Percentiles rank a stretch among this genome's conserved stretches.
These are phyloP conservation scores for Candida dajiaensis DNA, from an alignment of 805 yeast genomes.

Conservation along the genomic window DNA sequence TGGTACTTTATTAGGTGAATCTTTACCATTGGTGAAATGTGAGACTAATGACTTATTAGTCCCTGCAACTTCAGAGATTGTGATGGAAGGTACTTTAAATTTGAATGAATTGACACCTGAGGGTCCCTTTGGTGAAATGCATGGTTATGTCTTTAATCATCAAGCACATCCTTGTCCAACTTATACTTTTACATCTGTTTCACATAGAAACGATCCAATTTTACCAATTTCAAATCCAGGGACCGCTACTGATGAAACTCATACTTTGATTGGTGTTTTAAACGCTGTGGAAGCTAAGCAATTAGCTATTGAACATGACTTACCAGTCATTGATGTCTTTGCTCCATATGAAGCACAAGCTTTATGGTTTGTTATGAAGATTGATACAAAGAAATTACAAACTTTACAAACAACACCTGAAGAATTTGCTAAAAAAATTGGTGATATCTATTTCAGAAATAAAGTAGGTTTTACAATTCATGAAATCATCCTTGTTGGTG, in stretches of 20 bases:
- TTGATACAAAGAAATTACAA: slow-evolving; percentile 19
- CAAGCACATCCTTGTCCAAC: slow-evolving; percentile 24
- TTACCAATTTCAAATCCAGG: slow-evolving; percentile 26
- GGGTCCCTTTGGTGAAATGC: slow-evolving; percentile 30
- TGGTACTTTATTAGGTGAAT: slow-evolving; percentile 24
- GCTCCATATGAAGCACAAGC: slow-evolving; percentile 25
- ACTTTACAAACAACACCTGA: slow-evolving; percentile 16
- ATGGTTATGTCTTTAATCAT: slow-evolving; percentile 24
- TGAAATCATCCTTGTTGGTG: slow-evolving; percentile 24
- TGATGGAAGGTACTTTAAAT: slow-evolving; percentile 23
- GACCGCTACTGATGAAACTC: slow-evolving; percentile 24
- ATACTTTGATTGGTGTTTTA: slow-evolving; percentile 24
- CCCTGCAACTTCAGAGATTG: slow-evolving; percentile 24
- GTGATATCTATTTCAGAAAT: slow-evolving; percentile 13
- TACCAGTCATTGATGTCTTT: slow-evolving; percentile 21
- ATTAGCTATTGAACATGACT: slow-evolving; percentile 3
- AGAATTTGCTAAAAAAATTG: slow-evolving; percentile 18
- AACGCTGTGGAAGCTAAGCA: slow-evolving; percentile 16
- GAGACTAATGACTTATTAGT: slow-evolving; percentile 22
- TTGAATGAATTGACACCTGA: slow-evolving; percentile 15
- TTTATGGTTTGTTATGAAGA: slow-evolving; percentile 20
- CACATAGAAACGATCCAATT: slow-evolving; percentile 22
- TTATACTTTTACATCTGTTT: slow-evolving; percentile 20
- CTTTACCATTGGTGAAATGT: slow-evolving; percentile 22
- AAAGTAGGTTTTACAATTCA: slow-evolving; percentile 20